Evolutionary conservation across 2,329 filamentous ascomycete genomes (phyloP).

Genomic region (Colletotrichum graminicola): DNA sequence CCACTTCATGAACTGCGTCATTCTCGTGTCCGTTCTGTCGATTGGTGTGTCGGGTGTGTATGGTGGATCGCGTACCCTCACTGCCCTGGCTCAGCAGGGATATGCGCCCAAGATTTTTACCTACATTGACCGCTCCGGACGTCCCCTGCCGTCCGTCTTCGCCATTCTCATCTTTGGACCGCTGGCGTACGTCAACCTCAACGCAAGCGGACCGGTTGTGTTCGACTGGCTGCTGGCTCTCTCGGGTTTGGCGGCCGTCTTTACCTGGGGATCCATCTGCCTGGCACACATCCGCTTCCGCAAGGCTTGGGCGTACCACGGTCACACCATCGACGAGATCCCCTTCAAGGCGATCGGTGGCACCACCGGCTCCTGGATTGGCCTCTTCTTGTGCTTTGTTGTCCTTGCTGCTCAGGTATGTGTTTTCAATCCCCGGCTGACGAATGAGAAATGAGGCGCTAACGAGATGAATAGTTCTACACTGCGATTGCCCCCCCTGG

Average conservation of each 20-base stretch:
- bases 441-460: not conserved
- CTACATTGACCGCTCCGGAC: slow-evolving; percentile 66
- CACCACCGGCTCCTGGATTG: slow-evolving; percentile 71
- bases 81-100: slow-evolving; percentile 67
- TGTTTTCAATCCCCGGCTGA: not conserved
- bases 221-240: slow-evolving; percentile 75
- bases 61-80: slow-evolving; percentile 67
- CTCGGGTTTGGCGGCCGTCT: slow-evolving; percentile 72
- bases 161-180: slow-evolving; percentile 59
- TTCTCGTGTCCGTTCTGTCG: slow-evolving; percentile 66
- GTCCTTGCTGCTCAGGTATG: slow-evolving; percentile 59
- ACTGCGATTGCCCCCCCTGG: slow-evolving; percentile 59
- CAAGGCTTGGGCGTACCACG: slow-evolving; percentile 67
- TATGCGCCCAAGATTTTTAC: slow-evolving; percentile 66
- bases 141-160: slow-evolving; percentile 60
- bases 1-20: slow-evolving; percentile 66
- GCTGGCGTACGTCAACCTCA: slow-evolving; percentile 61
- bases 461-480: slow-evolving; percentile 56
- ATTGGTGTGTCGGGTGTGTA: slow-evolving; percentile 68
- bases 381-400: slow-evolving; percentile 67
- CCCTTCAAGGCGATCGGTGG: slow-evolving; percentile 73
- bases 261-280: slow-evolving; percentile 76
- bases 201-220: slow-evolving; percentile 61
- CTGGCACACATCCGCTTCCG: slow-evolving; percentile 76
- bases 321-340: slow-evolving; percentile 72